Percentiles rank a stretch among this genome's conserved stretches.
These are phyloP conservation scores for Colletotrichum ledebouriae DNA, from an alignment of 2,329 filamentous ascomycete species.

Conservation along the genomic window DNA sequence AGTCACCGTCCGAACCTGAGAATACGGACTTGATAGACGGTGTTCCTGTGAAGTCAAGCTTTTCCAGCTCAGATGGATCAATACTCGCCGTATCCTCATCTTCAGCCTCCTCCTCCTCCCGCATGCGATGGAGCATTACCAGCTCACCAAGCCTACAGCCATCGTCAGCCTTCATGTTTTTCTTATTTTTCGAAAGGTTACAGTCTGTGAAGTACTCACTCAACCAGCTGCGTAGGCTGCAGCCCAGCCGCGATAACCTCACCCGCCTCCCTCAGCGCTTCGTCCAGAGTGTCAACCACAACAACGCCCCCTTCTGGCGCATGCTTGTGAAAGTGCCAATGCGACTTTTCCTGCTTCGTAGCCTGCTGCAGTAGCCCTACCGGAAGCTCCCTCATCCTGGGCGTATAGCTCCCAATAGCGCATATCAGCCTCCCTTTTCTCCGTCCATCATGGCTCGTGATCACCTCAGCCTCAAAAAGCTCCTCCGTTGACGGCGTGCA, in stretches of 20 bases:
- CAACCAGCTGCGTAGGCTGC: conserved; percentile 81
- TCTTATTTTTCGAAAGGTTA: too few species aligned
- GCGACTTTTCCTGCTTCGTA: conserved; percentile 58
- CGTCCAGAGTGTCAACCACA: conserved; percentile 82
- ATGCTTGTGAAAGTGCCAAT: conserved; percentile 76
- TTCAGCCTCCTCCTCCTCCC: conserved; percentile 52
- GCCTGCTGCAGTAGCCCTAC: conserved; percentile 79
- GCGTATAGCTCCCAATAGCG: conserved; percentile 77
- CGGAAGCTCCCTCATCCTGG: conserved; percentile 86
- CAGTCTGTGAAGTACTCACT: conserved; percentile 61
- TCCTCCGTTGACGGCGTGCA: conserved; percentile 83
- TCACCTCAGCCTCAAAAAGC: conserved; percentile 79
- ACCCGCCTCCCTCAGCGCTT: conserved; percentile 85
- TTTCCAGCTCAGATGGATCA: conserved; percentile 54
- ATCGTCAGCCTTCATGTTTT: not conserved
- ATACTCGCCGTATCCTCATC: conserved; percentile 47
- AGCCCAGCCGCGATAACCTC: conserved; percentile 87
- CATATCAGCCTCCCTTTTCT: conserved; percentile 79
- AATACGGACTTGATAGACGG: conserved; percentile 40
- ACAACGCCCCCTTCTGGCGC: conserved; percentile 74
- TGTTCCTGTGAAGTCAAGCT: conserved; percentile 47
- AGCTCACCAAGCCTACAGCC: conserved; percentile 78
- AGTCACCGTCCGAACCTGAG: conserved; percentile 27
- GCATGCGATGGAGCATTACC: conserved; percentile 68
- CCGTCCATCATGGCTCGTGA: conserved; percentile 79